Base-by-base conservation (phyloP, 2,329 filamentous ascomycete genomes). In the Paecilomyces sp. region DNA sequence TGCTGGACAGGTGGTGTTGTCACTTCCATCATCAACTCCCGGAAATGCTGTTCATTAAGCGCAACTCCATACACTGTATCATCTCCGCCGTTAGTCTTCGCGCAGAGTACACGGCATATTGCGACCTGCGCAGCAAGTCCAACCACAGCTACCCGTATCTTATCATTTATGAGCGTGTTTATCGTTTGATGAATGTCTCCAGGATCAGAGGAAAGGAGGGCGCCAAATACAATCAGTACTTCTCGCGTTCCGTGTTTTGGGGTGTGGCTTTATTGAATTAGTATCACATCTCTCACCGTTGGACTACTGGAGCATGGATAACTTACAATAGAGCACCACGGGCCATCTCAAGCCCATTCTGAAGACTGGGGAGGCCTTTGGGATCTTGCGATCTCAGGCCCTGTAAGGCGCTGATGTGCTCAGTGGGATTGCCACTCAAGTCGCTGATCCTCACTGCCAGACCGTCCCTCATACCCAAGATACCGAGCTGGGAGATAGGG, bases 311-410 rank as follows among this genome's bases (percentile, higher is more conserved):
- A 18, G 12, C 54, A 15, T 11, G 8, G 50, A 25, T 24, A 12
- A 59, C 62, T 58, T 79, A 89, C 87, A 90, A 97, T n/a, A 99
- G 80, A 36, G 89, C 88, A 57, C 92, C 94, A 58, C 94, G 85
- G 62, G 91, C 91, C 90, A 99, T 95, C 75, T 99, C 92, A 56
- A 99, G 82, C 3, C 92, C 92, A 74, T 99, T 99, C 75, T 99
- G 94, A 63, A 99, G 74, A 74, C 88, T 92, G 15, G 90, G 88
- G 64, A 87, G 86, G 50, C 91, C 89, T 70, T 88, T 84, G 13
- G 89, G 85, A 70, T 92, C 86, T 68, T 84, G 79, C 68, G 86
- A 76, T 64, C 84, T 83, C 65, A 92, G 80, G 1, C 79, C 82
- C 69, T 88, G 83, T 61, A 99, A 82, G 57, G 87, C 88, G 64